Evolutionary conservation across 2,329 filamentous ascomycete genomes (phyloP).

Genomic region (Elsinoe ampelina): DNA sequence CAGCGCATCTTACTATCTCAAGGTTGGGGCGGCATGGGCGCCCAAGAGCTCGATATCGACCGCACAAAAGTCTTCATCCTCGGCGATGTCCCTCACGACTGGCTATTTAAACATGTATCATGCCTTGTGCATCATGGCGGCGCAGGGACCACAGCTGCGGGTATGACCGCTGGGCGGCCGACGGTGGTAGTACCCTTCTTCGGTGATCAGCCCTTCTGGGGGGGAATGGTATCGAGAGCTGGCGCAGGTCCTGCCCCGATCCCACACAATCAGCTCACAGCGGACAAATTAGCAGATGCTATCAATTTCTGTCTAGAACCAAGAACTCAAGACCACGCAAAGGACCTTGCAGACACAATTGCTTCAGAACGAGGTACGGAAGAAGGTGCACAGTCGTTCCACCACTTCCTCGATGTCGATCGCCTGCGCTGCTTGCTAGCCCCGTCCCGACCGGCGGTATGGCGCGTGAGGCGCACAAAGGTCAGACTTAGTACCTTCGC

Average conservation of each 20-base stretch:
- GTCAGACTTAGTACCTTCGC: conserved; percentile 63
- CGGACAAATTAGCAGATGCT: conserved; percentile 36
- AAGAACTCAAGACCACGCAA: conserved; percentile 30
- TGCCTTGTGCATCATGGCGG: conserved; percentile 53
- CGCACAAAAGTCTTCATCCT: conserved; percentile 41
- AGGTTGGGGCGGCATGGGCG: conserved; percentile 44
- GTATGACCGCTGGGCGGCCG: conserved; percentile 42
- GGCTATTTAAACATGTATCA: conserved; percentile 49
- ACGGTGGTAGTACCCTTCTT: conserved; percentile 50
- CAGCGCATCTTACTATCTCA: conserved; percentile 37
- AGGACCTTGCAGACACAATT: conserved; percentile 34
- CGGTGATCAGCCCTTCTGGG: conserved; percentile 50
- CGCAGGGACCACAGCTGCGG: conserved; percentile 49
- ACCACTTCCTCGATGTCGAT: conserved; percentile 49
- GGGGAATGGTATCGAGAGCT: conserved; percentile 41
- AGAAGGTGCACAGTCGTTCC: conserved; percentile 37
- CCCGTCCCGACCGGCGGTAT: conserved; percentile 61
- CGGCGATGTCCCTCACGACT: conserved; percentile 47
- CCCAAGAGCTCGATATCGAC: conserved; percentile 27
- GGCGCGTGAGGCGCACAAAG: conserved; percentile 61
- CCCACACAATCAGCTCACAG: conserved; percentile 37
- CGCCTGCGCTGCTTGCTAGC: conserved; percentile 60
- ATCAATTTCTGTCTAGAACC: conserved; percentile 37
- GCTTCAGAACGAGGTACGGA: conserved; percentile 34
- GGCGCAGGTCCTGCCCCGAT: conserved; percentile 43